These are phyloP conservation scores for Curvularia spicifera DNA, from an alignment of 2,329 filamentous ascomycete species.

Conservation along the genomic window DNA sequence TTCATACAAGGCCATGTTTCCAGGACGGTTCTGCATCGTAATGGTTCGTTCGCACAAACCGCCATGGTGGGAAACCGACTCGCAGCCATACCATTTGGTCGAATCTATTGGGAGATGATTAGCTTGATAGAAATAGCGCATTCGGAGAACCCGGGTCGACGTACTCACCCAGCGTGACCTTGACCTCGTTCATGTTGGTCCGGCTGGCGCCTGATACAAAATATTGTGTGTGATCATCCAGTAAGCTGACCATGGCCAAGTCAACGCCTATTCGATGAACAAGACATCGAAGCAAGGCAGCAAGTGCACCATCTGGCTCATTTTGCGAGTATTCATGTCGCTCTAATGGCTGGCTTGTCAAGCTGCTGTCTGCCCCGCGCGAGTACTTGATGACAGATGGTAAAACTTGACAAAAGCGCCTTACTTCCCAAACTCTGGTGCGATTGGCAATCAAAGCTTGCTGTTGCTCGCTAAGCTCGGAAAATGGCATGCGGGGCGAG, in stretches of 20 bases:
- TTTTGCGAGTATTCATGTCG: not conserved
- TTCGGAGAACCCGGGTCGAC: not conserved
- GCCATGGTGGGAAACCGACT: conserved; percentile 15
- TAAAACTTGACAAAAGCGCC: conserved; percentile 15
- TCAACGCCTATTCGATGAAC: conserved; percentile 12
- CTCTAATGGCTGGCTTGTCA: conserved; percentile 6
- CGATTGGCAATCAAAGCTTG: conserved; percentile 12
- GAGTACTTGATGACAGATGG: conserved; percentile 12
- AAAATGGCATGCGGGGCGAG: conserved; percentile 9
- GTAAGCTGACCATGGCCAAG: conserved; percentile 14
- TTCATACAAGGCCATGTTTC: conserved; percentile 14
- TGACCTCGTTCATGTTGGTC: conserved; percentile 7
- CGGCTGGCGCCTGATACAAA: conserved; percentile 16
- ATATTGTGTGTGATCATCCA: conserved; percentile 17
- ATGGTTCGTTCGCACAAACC: conserved; percentile 17
- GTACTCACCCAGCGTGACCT: conserved; percentile 13
- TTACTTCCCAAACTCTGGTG: conserved; percentile 15
- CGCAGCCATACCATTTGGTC: conserved; percentile 16
- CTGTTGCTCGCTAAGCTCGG: conserved; percentile 14
- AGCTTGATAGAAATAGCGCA: not conserved
- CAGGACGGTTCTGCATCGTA: conserved; percentile 9
- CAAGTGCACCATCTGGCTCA: conserved; percentile 13
- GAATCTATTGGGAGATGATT: conserved; percentile 8
- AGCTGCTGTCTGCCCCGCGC: conserved; percentile 1
- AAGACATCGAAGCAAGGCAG: conserved; percentile 14